Evolutionary conservation across 2,329 filamentous ascomycete genomes (phyloP), one percentile per base, ranked within the genome.

Genomic region (Tolypocladium cylindrosporum): DNA sequence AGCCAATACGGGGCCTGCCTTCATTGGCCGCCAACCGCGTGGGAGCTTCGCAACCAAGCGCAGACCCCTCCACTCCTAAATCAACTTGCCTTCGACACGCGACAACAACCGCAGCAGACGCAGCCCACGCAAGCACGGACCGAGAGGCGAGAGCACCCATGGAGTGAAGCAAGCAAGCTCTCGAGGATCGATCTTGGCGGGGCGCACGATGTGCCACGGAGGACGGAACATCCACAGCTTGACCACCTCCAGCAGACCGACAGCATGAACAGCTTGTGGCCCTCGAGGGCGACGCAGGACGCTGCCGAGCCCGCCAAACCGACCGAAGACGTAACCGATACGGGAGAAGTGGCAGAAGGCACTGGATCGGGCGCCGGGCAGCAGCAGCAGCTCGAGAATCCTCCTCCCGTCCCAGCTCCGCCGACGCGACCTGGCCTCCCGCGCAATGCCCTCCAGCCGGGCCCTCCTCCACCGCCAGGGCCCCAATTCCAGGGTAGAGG

Each of bases 191-290:
- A 39, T 40, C 55, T 57, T 41, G 10, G 56, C 53, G 37, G 54
- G 52, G 56, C 58, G 56, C 60, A 59, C 57, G 52, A 65, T 65
- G 61, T 59, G 56, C 59, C 51, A 52, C 56, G 50, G 21, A 48
- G 27, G 51, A 57, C 54, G 41, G 43, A 55, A 54, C 24, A 36
- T n/a, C 56, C 55, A 58, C 52, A 43, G 41, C 56, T 54, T 42
- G 55, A 56, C 40, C 52, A 55, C 55, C 45, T 54, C 55, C 39
- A 51, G 45, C 56, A 51, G 31, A 56, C 59, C 63, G 59, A 61
- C 68, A 74, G 61, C 62, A 79, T 80, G 77, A 78, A 76, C 66
- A 74, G 72, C 62, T 64, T 74, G 62, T 77, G 75, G 76, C 61
- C 74, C 59, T 70, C 74, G 56, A 72, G 67, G 67, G 62, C 71